Conservation (phyloP, 2,329 filamentous ascomycete species). For the Botrytis squamosa region DNA sequence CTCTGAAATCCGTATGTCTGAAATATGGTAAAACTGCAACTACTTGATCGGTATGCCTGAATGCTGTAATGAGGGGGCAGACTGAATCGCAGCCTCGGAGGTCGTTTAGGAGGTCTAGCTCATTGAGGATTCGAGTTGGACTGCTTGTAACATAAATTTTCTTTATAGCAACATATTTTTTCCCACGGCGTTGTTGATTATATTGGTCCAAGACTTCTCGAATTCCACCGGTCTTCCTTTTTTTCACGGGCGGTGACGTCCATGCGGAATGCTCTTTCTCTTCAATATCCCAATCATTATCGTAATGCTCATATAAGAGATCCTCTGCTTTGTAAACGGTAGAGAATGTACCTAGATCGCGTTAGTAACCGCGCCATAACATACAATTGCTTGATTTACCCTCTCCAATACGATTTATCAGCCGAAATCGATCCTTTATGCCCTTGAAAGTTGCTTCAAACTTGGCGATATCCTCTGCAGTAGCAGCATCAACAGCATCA, state of each 20-base stretch:
- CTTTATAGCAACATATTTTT: slow-evolving; percentile 92
- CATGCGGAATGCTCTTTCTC: slow-evolving; percentile 63
- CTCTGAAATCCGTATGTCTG: slow-evolving; percentile 88
- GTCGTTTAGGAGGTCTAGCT: slow-evolving; percentile 89
- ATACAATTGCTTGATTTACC: slow-evolving; percentile 50
- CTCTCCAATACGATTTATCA: slow-evolving; percentile 97
- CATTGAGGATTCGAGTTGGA: slow-evolving; percentile 89
- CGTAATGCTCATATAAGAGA: slow-evolving; percentile 75
- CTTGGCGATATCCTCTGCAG: slow-evolving; percentile 83
- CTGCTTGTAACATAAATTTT: slow-evolving; percentile 99
- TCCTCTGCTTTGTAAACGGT: slow-evolving; percentile 99
- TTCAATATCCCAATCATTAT: slow-evolving; percentile 83
- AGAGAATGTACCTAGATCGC: slow-evolving; percentile 79
- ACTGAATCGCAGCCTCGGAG: slow-evolving; percentile 80
- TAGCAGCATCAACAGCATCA: slow-evolving; percentile 61
- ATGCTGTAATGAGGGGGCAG: slow-evolving; percentile 95
- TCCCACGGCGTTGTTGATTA: slow-evolving; percentile 46
- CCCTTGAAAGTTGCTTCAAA: slow-evolving; percentile 80
- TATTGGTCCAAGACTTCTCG: slow-evolving; percentile 33
- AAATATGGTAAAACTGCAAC: slow-evolving; percentile 95
- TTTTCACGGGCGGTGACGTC: slow-evolving; percentile 66
- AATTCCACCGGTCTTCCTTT: slow-evolving; percentile 44
- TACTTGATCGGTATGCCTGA: slow-evolving; percentile 90
- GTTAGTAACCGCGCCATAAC: slow-evolving; percentile 24
- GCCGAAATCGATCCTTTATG: slow-evolving; percentile 78